phyloP scores from a whole-genome alignment of 2,329 filamentous ascomycete genomes.

The Lecanosticta acicola region DNA sequence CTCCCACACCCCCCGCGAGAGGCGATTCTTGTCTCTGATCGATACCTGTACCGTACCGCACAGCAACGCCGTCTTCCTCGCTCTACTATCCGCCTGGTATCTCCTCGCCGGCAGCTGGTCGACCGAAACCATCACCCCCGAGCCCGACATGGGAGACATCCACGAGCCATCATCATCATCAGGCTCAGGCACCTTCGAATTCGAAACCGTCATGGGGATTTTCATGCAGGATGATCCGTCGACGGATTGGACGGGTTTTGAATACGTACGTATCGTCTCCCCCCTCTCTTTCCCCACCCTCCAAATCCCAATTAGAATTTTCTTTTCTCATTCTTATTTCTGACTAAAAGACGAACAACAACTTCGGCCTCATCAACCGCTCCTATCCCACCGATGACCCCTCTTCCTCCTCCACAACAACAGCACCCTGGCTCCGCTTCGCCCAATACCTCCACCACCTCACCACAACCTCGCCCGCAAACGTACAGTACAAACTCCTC shows the following conservation, averaged over 20 bases:
- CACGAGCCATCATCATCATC: not conserved
- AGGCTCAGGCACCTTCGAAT: slow-evolving; percentile 10
- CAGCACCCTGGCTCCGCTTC: slow-evolving; percentile 61
- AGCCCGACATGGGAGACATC: not conserved
- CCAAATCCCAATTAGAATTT: not conserved
- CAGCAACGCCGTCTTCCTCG: slow-evolving; percentile 3
- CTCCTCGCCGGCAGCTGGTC: not conserved
- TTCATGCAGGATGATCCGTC: slow-evolving; percentile 48
- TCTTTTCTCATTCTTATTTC: not conserved
- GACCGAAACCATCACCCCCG: not conserved
- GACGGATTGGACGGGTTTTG: slow-evolving; percentile 44
- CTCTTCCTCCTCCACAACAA: slow-evolving; percentile 33
- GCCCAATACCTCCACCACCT: slow-evolving; percentile 52
- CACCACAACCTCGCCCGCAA: slow-evolving; percentile 38
- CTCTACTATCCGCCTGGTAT: slow-evolving; percentile 1
- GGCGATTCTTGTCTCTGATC: not conserved
- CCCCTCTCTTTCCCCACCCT: not conserved
- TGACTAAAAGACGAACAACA: slow-evolving; percentile 20
- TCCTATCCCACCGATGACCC: slow-evolving; percentile 32
- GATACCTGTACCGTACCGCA: not conserved
- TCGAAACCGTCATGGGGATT: slow-evolving; percentile 41
- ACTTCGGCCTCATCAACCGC: slow-evolving; percentile 47
- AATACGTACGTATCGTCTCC: slow-evolving; percentile 39
- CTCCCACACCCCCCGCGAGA: no score
- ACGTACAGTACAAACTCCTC: slow-evolving; percentile 59